Evolutionary conservation across 345 rosid genomes (phyloP).

Genomic region (Populus simonii): DNA sequence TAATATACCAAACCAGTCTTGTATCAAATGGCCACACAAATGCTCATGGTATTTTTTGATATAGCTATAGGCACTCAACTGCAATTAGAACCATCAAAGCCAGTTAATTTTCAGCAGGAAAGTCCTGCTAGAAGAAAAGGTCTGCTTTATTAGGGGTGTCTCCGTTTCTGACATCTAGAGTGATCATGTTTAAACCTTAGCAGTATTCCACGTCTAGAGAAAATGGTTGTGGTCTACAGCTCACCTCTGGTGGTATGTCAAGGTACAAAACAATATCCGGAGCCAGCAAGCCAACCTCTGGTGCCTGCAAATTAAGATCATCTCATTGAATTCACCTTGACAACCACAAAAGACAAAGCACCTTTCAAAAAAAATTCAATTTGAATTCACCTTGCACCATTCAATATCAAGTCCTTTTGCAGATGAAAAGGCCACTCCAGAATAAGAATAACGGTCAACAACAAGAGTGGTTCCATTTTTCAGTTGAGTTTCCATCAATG

Average conservation of each 20-base stretch:
- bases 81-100: neutral
- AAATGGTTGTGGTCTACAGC: neutral
- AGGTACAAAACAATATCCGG: slow-evolving; percentile 81
- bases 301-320: slow-evolving; percentile 46
- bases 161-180: neutral
- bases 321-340: neutral
- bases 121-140: neutral
- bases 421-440: slow-evolving; percentile 89
- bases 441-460: slow-evolving; percentile 86
- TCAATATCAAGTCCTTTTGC: slow-evolving; percentile 83
- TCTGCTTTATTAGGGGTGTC: neutral
- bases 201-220: neutral
- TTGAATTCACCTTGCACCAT: slow-evolving; percentile 74
- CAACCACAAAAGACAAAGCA: neutral
- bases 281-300: slow-evolving; percentile 66
- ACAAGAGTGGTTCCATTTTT: slow-evolving; percentile 70
- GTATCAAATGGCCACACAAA: neutral
- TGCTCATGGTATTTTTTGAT: neutral
- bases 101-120: neutral
- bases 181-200: neutral
- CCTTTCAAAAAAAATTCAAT: slow-evolving; percentile 1
- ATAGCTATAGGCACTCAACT: neutral
- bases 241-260: slow-evolving; percentile 75
- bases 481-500: slow-evolving; percentile 76
- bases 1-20: neutral